Evolutionary conservation across 2,329 filamentous ascomycete species (phyloP).

Genomic region (Penicillium sp.): DNA sequence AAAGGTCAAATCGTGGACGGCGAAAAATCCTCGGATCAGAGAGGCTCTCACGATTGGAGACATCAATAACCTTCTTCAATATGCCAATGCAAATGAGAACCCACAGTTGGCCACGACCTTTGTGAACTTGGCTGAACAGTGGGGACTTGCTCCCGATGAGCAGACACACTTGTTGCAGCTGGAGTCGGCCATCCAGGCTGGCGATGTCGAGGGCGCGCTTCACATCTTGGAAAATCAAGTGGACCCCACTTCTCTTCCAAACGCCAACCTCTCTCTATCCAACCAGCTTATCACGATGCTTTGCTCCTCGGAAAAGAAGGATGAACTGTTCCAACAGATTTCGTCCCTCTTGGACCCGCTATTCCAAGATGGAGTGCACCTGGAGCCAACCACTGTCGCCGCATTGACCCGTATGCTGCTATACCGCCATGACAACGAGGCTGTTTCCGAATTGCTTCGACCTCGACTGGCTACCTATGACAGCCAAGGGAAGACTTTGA

Average conservation of each 20-base stretch:
- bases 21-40: constrained; percentile 50
- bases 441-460: constrained; percentile 82
- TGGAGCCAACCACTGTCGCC: constrained; percentile 77
- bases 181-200: constrained; percentile 73
- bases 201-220: constrained; percentile 68
- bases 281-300: constrained; percentile 76
- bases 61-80: constrained; percentile 77
- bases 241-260: constrained; percentile 59
- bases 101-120: constrained; percentile 76
- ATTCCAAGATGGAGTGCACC: constrained; percentile 69
- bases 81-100: constrained; percentile 73
- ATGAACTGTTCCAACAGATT: constrained; percentile 72
- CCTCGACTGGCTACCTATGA: constrained; percentile 58
- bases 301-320: constrained; percentile 58
- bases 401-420: constrained; percentile 77
- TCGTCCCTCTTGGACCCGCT: constrained; percentile 75
- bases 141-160: constrained; percentile 70
- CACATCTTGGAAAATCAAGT: constrained; percentile 62
- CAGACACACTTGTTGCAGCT: constrained; percentile 77
- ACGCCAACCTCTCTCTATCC: constrained; percentile 67
- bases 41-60: constrained; percentile 69
- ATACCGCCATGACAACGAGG: constrained; percentile 74
- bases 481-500: constrained; percentile 66
- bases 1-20: constrained; percentile 73
- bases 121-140: constrained; percentile 68